phyloP scores from a whole-genome alignment of 2,329 filamentous ascomycete genomes.

The Podosphaera fusca region DNA sequence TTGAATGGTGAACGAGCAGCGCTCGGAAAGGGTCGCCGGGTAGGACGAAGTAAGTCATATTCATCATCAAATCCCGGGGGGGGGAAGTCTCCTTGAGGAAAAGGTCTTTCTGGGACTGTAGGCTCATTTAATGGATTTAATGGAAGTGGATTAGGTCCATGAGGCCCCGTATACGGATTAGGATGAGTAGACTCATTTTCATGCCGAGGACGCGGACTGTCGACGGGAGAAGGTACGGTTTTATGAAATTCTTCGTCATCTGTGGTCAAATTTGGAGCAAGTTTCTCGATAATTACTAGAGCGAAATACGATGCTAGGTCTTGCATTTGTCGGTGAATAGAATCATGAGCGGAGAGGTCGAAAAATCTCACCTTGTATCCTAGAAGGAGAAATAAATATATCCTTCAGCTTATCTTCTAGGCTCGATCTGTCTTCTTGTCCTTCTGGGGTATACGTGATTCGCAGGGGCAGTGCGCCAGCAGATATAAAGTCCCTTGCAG shows the following conservation, averaged over 20 bases:
- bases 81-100: conserved; percentile 51
- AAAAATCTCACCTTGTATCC: conserved; percentile 27
- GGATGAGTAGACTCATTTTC: too few species aligned
- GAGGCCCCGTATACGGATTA: too few species aligned
- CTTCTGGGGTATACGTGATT: conserved; percentile 24
- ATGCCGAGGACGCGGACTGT: too few species aligned
- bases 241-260: conserved; percentile 48
- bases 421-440: conserved; percentile 28
- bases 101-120: conserved; percentile 18
- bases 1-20: conserved; percentile 31
- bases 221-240: too few species aligned
- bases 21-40: conserved; percentile 23
- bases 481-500: conserved; percentile 52
- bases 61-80: conserved; percentile 90
- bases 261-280: conserved; percentile 55
- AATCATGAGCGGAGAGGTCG: background rate
- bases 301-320: conserved; percentile 54
- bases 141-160: too few species aligned
- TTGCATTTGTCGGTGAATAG: conserved; percentile 4
- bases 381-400: conserved; percentile 50
- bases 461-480: conserved; percentile 30
- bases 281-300: conserved; percentile 58
- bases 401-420: conserved; percentile 27
- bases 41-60: conserved; percentile 49
- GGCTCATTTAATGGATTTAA: too few species aligned